Conservation (phyloP, 495 filamentous ascomycete genomes). For the Hypoxylon intermedium region DNA sequence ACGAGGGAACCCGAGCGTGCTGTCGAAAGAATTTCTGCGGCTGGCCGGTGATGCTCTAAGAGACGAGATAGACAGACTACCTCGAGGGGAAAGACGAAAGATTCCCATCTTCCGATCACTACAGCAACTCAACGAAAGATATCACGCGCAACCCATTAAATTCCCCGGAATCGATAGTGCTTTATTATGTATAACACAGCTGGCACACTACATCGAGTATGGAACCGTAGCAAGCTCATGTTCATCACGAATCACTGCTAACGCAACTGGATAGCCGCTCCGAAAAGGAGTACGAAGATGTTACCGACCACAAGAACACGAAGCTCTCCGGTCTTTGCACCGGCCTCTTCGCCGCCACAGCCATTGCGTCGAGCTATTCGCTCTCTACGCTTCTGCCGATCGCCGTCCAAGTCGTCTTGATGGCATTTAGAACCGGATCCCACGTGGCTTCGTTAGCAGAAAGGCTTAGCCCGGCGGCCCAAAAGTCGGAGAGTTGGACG, state of each 20-base stretch:
- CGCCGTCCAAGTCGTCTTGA: slow-evolving; percentile 71
- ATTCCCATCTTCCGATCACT: slow-evolving; percentile 75
- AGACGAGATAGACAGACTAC: slow-evolving; percentile 67
- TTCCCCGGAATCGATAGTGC: slow-evolving; percentile 70
- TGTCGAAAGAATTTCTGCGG: slow-evolving; percentile 71
- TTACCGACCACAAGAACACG: slow-evolving; percentile 51
- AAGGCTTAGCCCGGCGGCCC: slow-evolving; percentile 56
- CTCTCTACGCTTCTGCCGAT: slow-evolving; percentile 71
- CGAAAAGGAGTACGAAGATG: slow-evolving; percentile 56
- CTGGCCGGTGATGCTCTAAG: slow-evolving; percentile 66
- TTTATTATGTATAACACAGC: slow-evolving; percentile 71
- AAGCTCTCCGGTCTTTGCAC: slow-evolving; percentile 72
- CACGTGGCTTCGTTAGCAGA: slow-evolving; percentile 61
- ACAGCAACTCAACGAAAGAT: slow-evolving; percentile 72
- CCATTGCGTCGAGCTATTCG: slow-evolving; percentile 70
- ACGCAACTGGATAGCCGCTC: slow-evolving; percentile 45
- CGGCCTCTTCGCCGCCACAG: slow-evolving; percentile 73
- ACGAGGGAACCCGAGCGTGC: slow-evolving; percentile 67
- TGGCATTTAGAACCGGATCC: slow-evolving; percentile 75
- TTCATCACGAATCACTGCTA: slow-evolving; percentile 20
- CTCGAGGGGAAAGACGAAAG: slow-evolving; percentile 62
- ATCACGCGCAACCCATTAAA: slow-evolving; percentile 63
- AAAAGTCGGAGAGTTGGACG: slow-evolving; percentile 63
- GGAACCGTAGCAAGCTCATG: slow-evolving; percentile 24
- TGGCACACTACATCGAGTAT: slow-evolving; percentile 80